Evolutionary conservation across 352 stramenopile genomes (phyloP).

Genomic region (Pythium rishiriense): DNA sequence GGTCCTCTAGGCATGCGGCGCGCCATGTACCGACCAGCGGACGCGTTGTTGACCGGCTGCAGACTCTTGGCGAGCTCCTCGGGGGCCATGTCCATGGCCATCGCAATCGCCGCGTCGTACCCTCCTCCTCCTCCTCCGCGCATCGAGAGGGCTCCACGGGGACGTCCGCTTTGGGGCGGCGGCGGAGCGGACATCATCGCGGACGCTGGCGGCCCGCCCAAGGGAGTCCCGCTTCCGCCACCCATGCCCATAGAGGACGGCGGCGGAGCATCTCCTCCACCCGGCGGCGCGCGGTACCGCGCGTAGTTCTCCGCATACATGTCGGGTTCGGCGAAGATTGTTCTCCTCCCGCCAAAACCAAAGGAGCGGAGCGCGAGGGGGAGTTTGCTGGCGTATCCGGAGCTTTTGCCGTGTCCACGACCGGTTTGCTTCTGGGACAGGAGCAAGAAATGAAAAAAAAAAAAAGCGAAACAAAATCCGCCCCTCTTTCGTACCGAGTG

Average conservation of each 20-base stretch:
- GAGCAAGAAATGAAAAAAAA: constrained; percentile 5
- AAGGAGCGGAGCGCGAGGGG: background rate
- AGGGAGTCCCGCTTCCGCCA: background rate
- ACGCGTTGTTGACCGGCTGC: constrained; percentile 7
- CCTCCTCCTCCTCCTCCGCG: constrained; percentile 5
- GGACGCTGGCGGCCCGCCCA: background rate
- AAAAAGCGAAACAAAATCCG: constrained; percentile 17
- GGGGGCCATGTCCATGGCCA: constrained; percentile 12
- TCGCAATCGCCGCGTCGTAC: background rate
- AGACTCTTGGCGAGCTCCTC: constrained; percentile 25
- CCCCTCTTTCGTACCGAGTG: background rate
- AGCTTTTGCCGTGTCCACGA: background rate
- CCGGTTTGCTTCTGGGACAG: constrained; percentile 4
- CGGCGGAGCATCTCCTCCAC: background rate
- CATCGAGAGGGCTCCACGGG: background rate
- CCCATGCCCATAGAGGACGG: background rate
- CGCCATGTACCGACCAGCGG: background rate
- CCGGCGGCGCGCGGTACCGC: constrained; percentile 4
- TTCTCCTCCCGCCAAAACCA: background rate
- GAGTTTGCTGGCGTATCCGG: background rate
- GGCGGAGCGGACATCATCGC: background rate
- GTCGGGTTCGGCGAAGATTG: background rate
- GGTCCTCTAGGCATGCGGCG: constrained; percentile 13
- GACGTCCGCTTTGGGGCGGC: constrained; percentile 1
- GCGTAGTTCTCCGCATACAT: constrained; percentile 19